Evolutionary conservation across 2,329 filamentous ascomycete species (phyloP), one percentile per base, ranked within the genome.

Genomic region (Colletotrichum acutatum): DNA sequence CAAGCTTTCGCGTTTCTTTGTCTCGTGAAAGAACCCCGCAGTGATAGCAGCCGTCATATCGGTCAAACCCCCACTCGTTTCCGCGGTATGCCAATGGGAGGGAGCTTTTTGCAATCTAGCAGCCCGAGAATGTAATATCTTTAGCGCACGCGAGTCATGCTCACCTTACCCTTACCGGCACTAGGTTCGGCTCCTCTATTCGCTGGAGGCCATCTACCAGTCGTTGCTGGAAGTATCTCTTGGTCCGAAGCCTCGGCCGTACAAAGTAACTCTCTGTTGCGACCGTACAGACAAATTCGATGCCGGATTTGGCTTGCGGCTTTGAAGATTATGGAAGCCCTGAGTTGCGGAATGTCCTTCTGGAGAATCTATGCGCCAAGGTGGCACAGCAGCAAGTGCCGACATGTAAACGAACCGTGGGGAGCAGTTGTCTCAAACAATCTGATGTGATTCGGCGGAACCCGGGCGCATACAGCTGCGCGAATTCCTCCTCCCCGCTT

Each of bases 1-100:
- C n/a, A 56, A 60, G n/a, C 30, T 34, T 37, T 24, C 6, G n/a
- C 28, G 32, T 49, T 30, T 60, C 66, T 72, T 70, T 72, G 59
- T 72, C n/a, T 28, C 16, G 9, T 19, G 7, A 22, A n/a, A 56
- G 24, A 54, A 22, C 54, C 66, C 66, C 66, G 46, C 66, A 64
- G 53, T 30, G 37, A 65, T 42, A 56, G 54, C 28, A 61, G 68
- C 16, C 22, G 7, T 56, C 14, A 30, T 70, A 57, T 70, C 19
- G 14, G 19, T 32, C 24, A 53, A 58, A 28, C 14, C 69, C 59
- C 69, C 70, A 69, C 70, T 34, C n/a, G 32, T 30, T 32, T 16
- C 4, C 46, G n/a, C 16, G 14, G n/a, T 19, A 37, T 61, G 14
- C 66, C 70, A 63, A 57, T 60, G 11, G 54, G 60, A 56, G 26